Evolutionary conservation across 2,329 filamentous ascomycete species (phyloP).

Genomic region (Fusarium zealandicum): DNA sequence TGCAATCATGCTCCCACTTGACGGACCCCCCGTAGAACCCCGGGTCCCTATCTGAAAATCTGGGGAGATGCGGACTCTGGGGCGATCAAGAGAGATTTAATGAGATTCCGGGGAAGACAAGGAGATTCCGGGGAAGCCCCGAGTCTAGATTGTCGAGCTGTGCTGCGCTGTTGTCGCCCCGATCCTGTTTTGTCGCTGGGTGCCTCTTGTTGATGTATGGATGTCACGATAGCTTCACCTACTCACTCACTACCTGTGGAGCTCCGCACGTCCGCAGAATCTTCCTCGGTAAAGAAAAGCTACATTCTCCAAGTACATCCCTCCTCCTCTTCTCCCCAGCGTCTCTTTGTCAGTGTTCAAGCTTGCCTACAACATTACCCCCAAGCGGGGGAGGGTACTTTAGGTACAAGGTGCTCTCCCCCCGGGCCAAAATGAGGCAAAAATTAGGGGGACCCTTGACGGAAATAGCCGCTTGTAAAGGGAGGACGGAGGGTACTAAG

Average conservation of each 20-base stretch:
- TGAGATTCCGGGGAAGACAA: slow-evolving; percentile 30
- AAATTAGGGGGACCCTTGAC: neutral
- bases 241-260: neutral
- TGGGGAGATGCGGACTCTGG: slow-evolving; percentile 17
- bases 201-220: neutral
- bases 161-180: slow-evolving; percentile 2
- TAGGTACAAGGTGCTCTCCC: slow-evolving; percentile 14
- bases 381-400: slow-evolving; percentile 22
- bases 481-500: slow-evolving; percentile 20
- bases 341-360: slow-evolving; percentile 5
- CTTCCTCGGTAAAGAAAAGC: slow-evolving; percentile 26
- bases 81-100: slow-evolving; percentile 3
- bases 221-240: slow-evolving; percentile 11
- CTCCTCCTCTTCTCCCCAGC: neutral
- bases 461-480: neutral
- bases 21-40: slow-evolving; percentile 23
- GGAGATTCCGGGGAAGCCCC: slow-evolving; percentile 34
- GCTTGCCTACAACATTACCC: neutral
- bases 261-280: slow-evolving; percentile 28
- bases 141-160: slow-evolving; percentile 9
- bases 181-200: neutral
- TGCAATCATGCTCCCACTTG: slow-evolving; percentile 26
- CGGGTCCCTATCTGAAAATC: slow-evolving; percentile 22
- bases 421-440: neutral
- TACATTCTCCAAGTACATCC: slow-evolving; percentile 29